These are phyloP conservation scores for Lavandula angustifolia DNA, from an alignment of 257 asterid genomes.

Conservation along the genomic window DNA sequence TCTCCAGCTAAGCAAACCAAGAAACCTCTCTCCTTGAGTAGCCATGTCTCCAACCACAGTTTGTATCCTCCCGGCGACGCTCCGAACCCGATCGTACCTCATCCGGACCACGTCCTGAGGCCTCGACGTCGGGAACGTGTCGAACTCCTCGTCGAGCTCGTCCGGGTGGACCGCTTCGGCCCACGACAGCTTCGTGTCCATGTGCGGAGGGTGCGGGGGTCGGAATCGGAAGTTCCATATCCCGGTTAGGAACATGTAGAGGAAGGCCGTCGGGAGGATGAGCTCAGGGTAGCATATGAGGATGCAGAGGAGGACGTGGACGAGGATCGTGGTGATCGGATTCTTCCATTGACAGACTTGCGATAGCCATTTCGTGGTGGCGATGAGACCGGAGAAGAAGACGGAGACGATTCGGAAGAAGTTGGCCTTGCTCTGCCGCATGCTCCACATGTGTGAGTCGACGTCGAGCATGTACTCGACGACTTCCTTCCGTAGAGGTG, in stretches of 20 bases:
- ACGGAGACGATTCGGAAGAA: slow-evolving; percentile 71
- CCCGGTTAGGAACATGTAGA: slow-evolving; percentile 69
- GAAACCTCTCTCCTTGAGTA: slow-evolving; percentile 56
- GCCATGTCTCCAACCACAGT: slow-evolving; percentile 58
- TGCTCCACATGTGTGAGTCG: slow-evolving; percentile 93
- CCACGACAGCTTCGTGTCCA: slow-evolving; percentile 75
- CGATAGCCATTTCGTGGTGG: slow-evolving; percentile 62
- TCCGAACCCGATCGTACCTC: slow-evolving; percentile 62
- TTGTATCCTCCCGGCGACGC: slow-evolving; percentile 56
- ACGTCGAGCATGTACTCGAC: slow-evolving; percentile 86
- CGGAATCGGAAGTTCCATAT: slow-evolving; percentile 61
- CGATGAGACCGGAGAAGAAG: slow-evolving; percentile 55
- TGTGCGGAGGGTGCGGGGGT: slow-evolving; percentile 68
- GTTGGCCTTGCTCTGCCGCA: slow-evolving; percentile 88
- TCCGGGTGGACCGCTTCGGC: slow-evolving; percentile 73
- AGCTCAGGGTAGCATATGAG: slow-evolving; percentile 71
- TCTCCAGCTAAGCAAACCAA: slow-evolving; percentile 50
- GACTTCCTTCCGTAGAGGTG: slow-evolving; percentile 72
- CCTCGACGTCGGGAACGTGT: slow-evolving; percentile 66
- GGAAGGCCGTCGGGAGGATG: slow-evolving; percentile 63
- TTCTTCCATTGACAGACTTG: slow-evolving; percentile 72
- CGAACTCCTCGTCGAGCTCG: slow-evolving; percentile 79
- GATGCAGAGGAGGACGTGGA: slow-evolving; percentile 63
- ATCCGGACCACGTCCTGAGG: slow-evolving; percentile 41
- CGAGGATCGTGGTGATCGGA: slow-evolving; percentile 60